Base-by-base conservation (phyloP, 768 basidiomycete genomes). In the Amanita rubescens region DNA sequence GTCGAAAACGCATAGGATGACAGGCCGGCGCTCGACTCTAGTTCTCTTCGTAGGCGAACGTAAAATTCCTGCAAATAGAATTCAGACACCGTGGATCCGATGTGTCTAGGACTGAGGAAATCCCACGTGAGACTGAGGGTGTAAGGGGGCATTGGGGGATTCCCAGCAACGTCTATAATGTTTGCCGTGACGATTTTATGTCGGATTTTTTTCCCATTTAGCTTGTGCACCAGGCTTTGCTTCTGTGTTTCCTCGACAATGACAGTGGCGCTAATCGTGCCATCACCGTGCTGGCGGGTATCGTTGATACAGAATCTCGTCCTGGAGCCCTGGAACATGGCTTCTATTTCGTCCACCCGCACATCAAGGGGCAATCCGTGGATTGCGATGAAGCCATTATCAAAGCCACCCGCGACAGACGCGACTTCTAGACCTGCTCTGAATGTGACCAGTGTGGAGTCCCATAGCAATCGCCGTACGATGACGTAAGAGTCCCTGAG, bases 401-500 rank as follows among this genome's bases (percentile, higher is more conserved):
- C 57, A 46, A 61, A 60, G 35, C 58, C 58, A 17, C 58, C 55
- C 27, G 58, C 55, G 51, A 57, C 41, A 14, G 46, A 27, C 41
- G 15, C 44, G 44, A 59, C 44, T 2, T 34, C 19, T 11, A 49
- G n/a, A 25, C 25, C 72, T 48, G 55, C 65, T 58, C 55, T 62
- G 62, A 55, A 58, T 22, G 57, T 59, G 42, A 61, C 60, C 27
- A 58, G 41, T 15, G 53, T 57, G 5, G 62, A 60, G 7, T 34
- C 52, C 25, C 32, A 9, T 2, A 53, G 15, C 17, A 46, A 7
- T 15, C 37, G 49, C 27, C 41, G 49, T 4, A 51, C 17, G 14
- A 24, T 51, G 25, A 25, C 15, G 17, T 38, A 24, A 10, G n/a
- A 15, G 1, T 51, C 49, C 24, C 38, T 41, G 20, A 39, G 12